Evolutionary conservation across 1,284 basidiomycete genomes (phyloP), one percentile per base, ranked within the genome.

Genomic region (Heterobasidion parviporum): DNA sequence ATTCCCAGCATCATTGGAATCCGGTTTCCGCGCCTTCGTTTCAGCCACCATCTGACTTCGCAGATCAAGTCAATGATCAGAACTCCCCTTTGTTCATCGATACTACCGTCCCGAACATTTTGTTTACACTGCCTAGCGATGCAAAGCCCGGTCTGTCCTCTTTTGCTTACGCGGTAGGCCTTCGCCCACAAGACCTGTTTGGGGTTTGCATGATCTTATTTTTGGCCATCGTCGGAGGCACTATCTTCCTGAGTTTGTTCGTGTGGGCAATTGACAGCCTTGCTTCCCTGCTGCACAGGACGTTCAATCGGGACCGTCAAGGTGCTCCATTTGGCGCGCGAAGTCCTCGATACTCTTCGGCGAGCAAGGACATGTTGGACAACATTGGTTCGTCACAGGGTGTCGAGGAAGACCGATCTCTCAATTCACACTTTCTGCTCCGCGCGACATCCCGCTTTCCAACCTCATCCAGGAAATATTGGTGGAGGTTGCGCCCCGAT

Each of bases 151-250:
- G 93, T 2, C 84, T 96, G 45, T 75, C 80, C n/a, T 84, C 87
- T 0, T 92, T 91, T 64, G 89, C 92, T 0, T 83, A 82, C 58
- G 78, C 89, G 15, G 73, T 96, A 35, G 96, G 95, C 18, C 67
- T 98, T 1, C 80, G 84, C 5, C 85, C 89, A 2, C 77, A 86
- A 64, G 91, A 96, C 66, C 76, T 98, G 15, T 99, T 95, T 64
- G 83, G 85, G 20, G 87, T 87, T 20, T 94, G 91, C 67, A 72
- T 95, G 9, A 74, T 85, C 43, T 73, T 98, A 54, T 98, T 96
- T 75, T 76, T 96, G 48, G 77, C 81, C 52, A 86, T 98, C 60
- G 72, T 90, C 18, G 91, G 82, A 1, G 87, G 76, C 8, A 82
- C 88, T 18, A 79, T 92, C 57, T 73, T 78, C 16, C 64, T 94